These are phyloP conservation scores for Kwoniella sp. DNA, from an alignment of 768 basidiomycete species.

Conservation along the genomic window DNA sequence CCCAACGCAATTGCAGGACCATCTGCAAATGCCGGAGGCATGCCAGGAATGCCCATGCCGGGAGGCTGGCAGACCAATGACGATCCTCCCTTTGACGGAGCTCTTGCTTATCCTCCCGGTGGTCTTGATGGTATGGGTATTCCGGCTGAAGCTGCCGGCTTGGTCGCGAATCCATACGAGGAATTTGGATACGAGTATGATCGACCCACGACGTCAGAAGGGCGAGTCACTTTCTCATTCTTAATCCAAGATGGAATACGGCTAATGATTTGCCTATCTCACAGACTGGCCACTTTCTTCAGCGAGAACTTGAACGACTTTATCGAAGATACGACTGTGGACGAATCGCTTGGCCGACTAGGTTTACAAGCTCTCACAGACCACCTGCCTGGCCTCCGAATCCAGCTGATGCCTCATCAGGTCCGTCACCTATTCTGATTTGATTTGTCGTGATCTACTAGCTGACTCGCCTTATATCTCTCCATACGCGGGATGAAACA, in stretches of 20 bases:
- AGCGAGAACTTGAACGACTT: constrained; percentile 44
- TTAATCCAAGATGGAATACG: neutral
- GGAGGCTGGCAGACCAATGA: constrained; percentile 9
- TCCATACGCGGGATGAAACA: too few relatives aligned
- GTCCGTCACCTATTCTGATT: constrained; percentile 22
- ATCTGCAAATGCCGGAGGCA: neutral
- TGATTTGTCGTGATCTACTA: too few relatives aligned
- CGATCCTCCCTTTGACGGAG: neutral
- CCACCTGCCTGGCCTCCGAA: constrained; percentile 64
- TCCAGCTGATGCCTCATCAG: constrained; percentile 67
- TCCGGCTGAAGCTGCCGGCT: neutral
- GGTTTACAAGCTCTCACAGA: constrained; percentile 61
- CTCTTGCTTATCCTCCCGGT: neutral
- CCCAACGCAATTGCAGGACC: constrained; percentile 1
- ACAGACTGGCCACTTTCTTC: constrained; percentile 45
- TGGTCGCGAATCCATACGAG: neutral
- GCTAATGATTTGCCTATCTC: neutral
- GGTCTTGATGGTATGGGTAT: neutral
- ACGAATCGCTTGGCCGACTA: constrained; percentile 63
- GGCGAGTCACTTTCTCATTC: constrained; percentile 5
- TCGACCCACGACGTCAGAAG: constrained; percentile 9
- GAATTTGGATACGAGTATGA: constrained; percentile 10
- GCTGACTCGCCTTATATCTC: too few relatives aligned
- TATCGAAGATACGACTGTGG: constrained; percentile 62
- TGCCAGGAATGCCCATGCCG: constrained; percentile 14